Conservation (phyloP, 1,139 yeast species). For the Kodamaea suecica region DNA sequence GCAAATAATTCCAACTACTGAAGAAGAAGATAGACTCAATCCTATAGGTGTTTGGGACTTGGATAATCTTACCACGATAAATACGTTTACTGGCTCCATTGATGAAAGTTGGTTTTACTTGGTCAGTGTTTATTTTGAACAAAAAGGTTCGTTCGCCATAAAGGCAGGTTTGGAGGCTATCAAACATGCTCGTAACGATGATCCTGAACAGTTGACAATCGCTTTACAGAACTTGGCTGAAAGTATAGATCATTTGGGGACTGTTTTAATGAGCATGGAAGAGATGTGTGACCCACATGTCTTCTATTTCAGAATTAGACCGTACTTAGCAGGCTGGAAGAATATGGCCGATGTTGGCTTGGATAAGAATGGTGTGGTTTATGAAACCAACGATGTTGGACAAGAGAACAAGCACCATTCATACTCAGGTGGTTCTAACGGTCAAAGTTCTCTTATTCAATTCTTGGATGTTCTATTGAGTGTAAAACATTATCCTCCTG, state of each 20-base stretch:
- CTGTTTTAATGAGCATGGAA: constrained; percentile 76
- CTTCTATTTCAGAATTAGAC: constrained; percentile 81
- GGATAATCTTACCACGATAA: constrained; percentile 72
- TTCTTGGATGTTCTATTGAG: constrained; percentile 74
- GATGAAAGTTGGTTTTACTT: constrained; percentile 95
- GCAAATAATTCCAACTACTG: constrained; percentile 50
- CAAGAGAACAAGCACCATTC: constrained; percentile 54
- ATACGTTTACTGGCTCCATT: constrained; percentile 84
- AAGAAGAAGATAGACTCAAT: constrained; percentile 13
- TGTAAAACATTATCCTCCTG: constrained; percentile 77
- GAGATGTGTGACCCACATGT: constrained; percentile 95
- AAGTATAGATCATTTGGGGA: constrained; percentile 70
- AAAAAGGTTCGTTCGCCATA: constrained; percentile 69
- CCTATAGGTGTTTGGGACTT: constrained; percentile 42
- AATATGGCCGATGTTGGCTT: constrained; percentile 88
- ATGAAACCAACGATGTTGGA: constrained; percentile 42
- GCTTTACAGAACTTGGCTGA: constrained; percentile 68
- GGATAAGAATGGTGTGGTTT: constrained; percentile 67
- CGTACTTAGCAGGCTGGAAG: constrained; percentile 92
- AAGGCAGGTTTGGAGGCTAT: constrained; percentile 62
- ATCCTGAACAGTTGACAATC: constrained; percentile 36
- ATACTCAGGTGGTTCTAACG: constrained; percentile 90
- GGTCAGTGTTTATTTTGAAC: constrained; percentile 83
- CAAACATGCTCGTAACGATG: constrained; percentile 30
- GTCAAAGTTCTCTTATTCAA: constrained; percentile 87